A percentile compares a stretch with the other conserved stretches of the same genome.
Evolutionary conservation across 2,329 filamentous ascomycete species (phyloP).

Genomic region (Colletotrichum australisinense): DNA sequence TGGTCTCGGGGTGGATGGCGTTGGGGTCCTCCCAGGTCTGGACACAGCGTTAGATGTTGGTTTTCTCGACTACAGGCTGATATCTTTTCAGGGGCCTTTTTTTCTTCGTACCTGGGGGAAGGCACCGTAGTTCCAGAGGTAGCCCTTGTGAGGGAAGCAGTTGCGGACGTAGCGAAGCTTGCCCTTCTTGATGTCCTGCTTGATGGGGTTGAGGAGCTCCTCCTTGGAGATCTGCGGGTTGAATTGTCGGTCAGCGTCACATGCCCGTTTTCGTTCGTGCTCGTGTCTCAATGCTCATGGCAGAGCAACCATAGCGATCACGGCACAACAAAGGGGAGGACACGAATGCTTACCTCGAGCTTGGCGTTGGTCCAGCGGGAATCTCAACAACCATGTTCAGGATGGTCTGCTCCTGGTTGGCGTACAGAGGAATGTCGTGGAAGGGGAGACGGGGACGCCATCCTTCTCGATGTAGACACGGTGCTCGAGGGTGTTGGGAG

Average conservation of each 20-base stretch:
- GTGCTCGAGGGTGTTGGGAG: constrained; percentile 95
- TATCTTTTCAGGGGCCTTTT: neutral
- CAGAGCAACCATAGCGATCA: neutral
- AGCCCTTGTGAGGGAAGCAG: constrained; percentile 99
- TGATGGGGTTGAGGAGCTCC: constrained; percentile 97
- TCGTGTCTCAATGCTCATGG: neutral
- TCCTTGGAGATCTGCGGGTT: constrained; percentile 91
- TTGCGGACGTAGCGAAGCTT: constrained; percentile 99
- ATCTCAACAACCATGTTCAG: constrained; percentile 99
- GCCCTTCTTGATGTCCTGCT: constrained; percentile 99
- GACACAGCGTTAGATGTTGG: neutral
- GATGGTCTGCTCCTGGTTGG: constrained; percentile 94
- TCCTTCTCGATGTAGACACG: constrained; percentile 98
- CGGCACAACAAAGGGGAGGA: constrained; percentile 18
- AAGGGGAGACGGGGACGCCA: constrained; percentile 93
- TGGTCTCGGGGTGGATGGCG: constrained; percentile 95
- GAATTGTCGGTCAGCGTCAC: constrained; percentile 31
- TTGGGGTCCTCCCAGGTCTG: constrained; percentile 99
- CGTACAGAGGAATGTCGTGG: constrained; percentile 98
- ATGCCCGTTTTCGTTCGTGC: neutral
- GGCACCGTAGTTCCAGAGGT: constrained; percentile 99
- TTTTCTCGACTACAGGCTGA: neutral
- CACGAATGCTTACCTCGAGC: constrained; percentile 81
- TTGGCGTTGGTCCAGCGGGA: constrained; percentile 99
- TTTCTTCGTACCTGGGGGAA: constrained; percentile 85